phyloP scores from a whole-genome alignment of 2,329 filamentous ascomycete species.

The Pseudocercospora vitis region DNA sequence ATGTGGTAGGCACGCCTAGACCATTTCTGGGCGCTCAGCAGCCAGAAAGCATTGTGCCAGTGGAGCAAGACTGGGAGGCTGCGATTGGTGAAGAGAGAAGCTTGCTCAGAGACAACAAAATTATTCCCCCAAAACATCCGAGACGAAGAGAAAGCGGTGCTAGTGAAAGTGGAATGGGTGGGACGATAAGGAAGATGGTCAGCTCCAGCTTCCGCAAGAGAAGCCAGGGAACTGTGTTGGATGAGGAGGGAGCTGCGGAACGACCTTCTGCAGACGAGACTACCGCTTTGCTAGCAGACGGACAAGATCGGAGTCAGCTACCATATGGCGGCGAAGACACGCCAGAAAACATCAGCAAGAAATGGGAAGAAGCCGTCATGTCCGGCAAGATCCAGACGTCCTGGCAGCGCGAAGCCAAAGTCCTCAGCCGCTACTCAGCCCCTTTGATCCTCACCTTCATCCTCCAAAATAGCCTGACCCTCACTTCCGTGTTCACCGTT shows the following conservation, averaged over 20 bases:
- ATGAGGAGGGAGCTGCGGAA: conserved; percentile 23
- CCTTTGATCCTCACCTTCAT: conserved; percentile 51
- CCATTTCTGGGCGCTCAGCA: conserved; percentile 66
- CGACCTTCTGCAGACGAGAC: conserved; percentile 41
- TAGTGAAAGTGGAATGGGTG: conserved; percentile 13
- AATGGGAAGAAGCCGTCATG: conserved; percentile 83
- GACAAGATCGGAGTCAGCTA: conserved; percentile 24
- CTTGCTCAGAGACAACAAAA: conserved; percentile 59
- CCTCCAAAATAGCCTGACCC: conserved; percentile 50
- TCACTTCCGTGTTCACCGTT: conserved; percentile 51
- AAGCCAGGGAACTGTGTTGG: conserved; percentile 29
- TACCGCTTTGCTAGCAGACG: conserved; percentile 50
- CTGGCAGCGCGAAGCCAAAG: conserved; percentile 86
- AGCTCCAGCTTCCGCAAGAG: conserved; percentile 34
- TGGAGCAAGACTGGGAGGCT: conserved; percentile 54
- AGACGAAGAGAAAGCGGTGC: conserved; percentile 33
- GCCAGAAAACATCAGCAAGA: conserved; percentile 63
- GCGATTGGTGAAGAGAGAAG: conserved; percentile 59
- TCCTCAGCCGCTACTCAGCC: conserved; percentile 56
- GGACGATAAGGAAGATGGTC: conserved; percentile 24
- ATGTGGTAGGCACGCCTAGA: conserved; percentile 70
- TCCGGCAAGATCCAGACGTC: conserved; percentile 82
- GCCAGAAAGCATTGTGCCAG: conserved; percentile 42
- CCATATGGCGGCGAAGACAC: conserved; percentile 51
- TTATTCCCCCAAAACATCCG: conserved; percentile 56